Conservation (phyloP, 345 rosid species). For the Euphorbia lathyris region DNA sequence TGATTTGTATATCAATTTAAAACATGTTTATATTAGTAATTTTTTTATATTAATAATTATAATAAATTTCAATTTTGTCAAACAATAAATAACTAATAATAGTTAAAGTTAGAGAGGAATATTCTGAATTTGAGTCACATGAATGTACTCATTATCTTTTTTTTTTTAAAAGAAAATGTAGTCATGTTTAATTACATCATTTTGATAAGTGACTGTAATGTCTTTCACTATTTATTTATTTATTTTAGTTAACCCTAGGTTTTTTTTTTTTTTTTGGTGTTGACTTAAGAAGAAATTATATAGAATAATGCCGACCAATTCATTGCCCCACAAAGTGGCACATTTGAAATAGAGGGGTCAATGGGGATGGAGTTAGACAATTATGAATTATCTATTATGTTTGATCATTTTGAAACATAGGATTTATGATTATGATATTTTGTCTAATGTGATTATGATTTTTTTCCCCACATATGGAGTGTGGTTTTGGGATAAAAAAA, state of each 20-base stretch:
- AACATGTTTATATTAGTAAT: too few relatives aligned
- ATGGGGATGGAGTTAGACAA: background rate
- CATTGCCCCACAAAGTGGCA: background rate
- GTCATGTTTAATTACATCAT: background rate
- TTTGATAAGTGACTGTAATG: background rate
- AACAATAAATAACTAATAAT: too few relatives aligned
- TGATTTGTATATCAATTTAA: too few relatives aligned
- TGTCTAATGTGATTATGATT: slow-evolving; percentile 10
- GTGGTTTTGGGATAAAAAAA: too few relatives aligned
- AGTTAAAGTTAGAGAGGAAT: too few relatives aligned
- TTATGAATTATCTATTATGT: background rate
- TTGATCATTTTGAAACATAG: background rate
- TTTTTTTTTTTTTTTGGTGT: background rate
- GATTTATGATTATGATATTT: background rate
- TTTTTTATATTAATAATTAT: too few relatives aligned
- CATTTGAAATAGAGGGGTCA: background rate
- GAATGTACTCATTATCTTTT: background rate
- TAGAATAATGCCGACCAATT: background rate
- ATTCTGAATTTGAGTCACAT: background rate
- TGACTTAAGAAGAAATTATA: too few relatives aligned
- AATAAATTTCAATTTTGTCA: too few relatives aligned
- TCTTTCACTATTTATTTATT: background rate
- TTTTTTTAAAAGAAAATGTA: background rate
- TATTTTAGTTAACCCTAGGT: background rate
- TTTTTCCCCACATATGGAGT: background rate